Percentiles rank a stretch among this genome's conserved stretches.
phyloP scores from a whole-genome alignment of 371 early-diverging fungal genomes.

The Actinomortierella ambigua region DNA sequence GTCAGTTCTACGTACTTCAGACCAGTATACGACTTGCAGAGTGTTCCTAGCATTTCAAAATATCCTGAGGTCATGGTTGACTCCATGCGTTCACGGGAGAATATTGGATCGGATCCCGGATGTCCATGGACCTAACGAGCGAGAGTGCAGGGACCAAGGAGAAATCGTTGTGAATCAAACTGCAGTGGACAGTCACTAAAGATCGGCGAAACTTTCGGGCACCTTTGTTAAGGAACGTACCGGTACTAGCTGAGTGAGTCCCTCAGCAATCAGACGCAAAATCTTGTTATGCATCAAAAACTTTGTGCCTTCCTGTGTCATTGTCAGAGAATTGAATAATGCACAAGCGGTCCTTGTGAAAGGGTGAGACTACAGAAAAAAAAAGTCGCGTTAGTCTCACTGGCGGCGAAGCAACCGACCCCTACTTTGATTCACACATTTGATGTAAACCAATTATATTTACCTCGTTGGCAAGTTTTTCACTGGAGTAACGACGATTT shows the following conservation, averaged over 20 bases:
- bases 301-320: conserved; percentile 69
- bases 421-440: too few relatives aligned
- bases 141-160: conserved; percentile 1
- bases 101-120: conserved; percentile 67
- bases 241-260: conserved; percentile 76
- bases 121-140: conserved; percentile 43
- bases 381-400: not conserved
- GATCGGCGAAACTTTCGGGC: not conserved
- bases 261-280: conserved; percentile 68
- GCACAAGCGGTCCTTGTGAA: conserved; percentile 71
- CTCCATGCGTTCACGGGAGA: conserved; percentile 79
- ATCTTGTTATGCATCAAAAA: conserved; percentile 73
- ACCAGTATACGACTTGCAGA: conserved; percentile 71
- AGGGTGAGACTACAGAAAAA: conserved; percentile 15
- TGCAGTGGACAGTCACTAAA: not conserved
- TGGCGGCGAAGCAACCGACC: too few relatives aligned
- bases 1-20: conserved; percentile 46
- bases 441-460: not conserved
- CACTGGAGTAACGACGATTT: conserved; percentile 75
- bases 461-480: conserved; percentile 52
- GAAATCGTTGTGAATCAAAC: conserved; percentile 2
- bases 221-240: conserved; percentile 33
- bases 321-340: conserved; percentile 63
- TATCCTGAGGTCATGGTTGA: conserved; percentile 76
- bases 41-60: conserved; percentile 75